Percentiles rank a stretch among this genome's conserved stretches.
These are phyloP conservation scores for Lolium multiflorum DNA, from an alignment of 176 grass and related monocot genomes.

Conservation along the genomic window DNA sequence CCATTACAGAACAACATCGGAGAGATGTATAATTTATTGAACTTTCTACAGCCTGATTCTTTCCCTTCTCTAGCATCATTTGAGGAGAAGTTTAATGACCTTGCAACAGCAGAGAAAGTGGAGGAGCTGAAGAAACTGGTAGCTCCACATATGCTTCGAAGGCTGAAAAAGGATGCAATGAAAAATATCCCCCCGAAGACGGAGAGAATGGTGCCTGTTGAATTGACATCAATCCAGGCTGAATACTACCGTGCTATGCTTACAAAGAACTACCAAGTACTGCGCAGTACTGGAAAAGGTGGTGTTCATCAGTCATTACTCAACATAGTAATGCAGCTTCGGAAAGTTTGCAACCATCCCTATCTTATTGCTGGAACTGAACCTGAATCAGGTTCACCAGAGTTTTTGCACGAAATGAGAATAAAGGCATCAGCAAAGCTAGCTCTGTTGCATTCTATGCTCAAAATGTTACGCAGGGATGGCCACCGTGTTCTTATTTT, in stretches of 20 bases:
- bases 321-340: conserved; percentile 99
- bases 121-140: conserved; percentile 99
- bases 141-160: conserved; percentile 94
- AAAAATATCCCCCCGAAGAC: conserved; percentile 99
- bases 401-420: conserved; percentile 98
- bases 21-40: conserved; percentile 97
- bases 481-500: conserved; percentile 97
- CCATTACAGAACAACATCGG: conserved; percentile 98
- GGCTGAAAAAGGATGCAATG: conserved; percentile 98
- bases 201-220: conserved; percentile 91
- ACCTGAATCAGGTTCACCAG: conserved; percentile 82
- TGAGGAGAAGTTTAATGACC: conserved; percentile 98
- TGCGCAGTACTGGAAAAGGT: conserved; percentile 91
- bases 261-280: conserved; percentile 95
- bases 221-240: conserved; percentile 94
- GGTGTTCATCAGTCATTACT: conserved; percentile 84
- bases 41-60: conserved; percentile 95
- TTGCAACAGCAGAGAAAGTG: conserved; percentile 94
- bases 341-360: conserved; percentile 99
- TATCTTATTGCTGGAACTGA: conserved; percentile 99
- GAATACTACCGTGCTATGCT: conserved; percentile 98
- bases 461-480: conserved; percentile 82
- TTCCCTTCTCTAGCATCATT: conserved; percentile 90
- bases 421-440: conserved; percentile 99
- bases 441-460: conserved; percentile 90